phyloP scores from a whole-genome alignment of 164 flowering plant genomes.

The Nymphaea thermarum region DNA sequence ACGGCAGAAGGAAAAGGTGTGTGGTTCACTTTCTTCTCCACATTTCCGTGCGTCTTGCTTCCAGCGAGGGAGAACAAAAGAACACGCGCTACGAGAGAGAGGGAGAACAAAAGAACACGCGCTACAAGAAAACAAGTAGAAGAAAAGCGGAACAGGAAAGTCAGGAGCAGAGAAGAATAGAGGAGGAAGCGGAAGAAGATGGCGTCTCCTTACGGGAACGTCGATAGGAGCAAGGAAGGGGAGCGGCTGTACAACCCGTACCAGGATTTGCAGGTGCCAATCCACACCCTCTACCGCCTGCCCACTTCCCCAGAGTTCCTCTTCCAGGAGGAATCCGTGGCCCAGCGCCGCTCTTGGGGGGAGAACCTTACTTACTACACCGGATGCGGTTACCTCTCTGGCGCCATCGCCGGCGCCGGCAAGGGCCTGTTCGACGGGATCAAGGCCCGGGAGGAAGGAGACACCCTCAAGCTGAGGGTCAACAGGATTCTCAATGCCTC shows the following conservation, averaged over 20 bases:
- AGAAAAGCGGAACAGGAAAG: not conserved
- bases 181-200: not conserved
- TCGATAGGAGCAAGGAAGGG: constrained; percentile 1
- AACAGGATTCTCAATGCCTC: constrained; percentile 64
- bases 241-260: constrained; percentile 73
- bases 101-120: not conserved
- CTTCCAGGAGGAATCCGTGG: constrained; percentile 63
- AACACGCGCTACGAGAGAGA: not conserved
- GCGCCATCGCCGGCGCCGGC: constrained; percentile 48
- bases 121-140: not conserved
- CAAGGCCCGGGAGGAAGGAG: constrained; percentile 45
- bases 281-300: constrained; percentile 48
- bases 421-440: constrained; percentile 47
- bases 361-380: constrained; percentile 86
- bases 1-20: not conserved
- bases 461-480: constrained; percentile 57
- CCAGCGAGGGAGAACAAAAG: not conserved
- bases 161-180: too few relatives aligned
- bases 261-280: constrained; percentile 46
- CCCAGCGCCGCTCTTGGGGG: constrained; percentile 80
- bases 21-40: not conserved
- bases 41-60: not conserved
- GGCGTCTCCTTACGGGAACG: not conserved
- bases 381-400: constrained; percentile 62
- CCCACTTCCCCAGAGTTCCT: constrained; percentile 81